These are phyloP conservation scores for Fusarium poae DNA, from an alignment of 2,329 filamentous ascomycete species.

Conservation along the genomic window DNA sequence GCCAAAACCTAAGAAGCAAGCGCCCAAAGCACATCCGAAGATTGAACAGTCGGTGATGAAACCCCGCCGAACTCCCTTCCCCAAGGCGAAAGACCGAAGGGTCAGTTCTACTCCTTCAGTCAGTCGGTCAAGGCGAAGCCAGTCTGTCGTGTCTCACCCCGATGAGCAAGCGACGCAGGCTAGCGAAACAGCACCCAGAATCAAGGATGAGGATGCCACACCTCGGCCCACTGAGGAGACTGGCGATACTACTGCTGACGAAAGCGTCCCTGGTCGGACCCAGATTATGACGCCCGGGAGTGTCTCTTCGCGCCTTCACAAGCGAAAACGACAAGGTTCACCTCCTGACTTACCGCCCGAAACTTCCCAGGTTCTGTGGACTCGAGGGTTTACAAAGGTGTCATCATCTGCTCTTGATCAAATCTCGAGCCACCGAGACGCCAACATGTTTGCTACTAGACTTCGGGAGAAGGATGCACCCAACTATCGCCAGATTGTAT, in stretches of 20 bases:
- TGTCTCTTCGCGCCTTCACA: constrained; percentile 58
- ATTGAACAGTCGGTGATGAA: constrained; percentile 44
- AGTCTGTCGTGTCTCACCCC: constrained; percentile 61
- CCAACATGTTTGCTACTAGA: constrained; percentile 82
- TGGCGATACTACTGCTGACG: constrained; percentile 68
- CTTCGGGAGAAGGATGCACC: constrained; percentile 81
- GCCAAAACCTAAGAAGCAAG: constrained; percentile 53
- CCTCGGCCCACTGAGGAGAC: constrained; percentile 67
- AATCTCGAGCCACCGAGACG: constrained; percentile 80
- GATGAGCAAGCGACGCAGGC: constrained; percentile 64
- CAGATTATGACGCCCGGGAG: constrained; percentile 55
- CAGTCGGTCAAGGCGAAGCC: constrained; percentile 57
- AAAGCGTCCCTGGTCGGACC: constrained; percentile 60
- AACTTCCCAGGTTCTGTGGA: constrained; percentile 78
- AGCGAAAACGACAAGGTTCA: constrained; percentile 70
- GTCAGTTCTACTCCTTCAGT: constrained; percentile 55
- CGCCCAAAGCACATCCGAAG: constrained; percentile 49
- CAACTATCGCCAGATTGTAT: constrained; percentile 79
- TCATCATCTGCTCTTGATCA: constrained; percentile 80
- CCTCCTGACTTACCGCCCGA: constrained; percentile 64
- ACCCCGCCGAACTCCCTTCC: constrained; percentile 54
- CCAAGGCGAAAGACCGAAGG: constrained; percentile 53
- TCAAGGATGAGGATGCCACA: constrained; percentile 72
- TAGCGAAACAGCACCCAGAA: constrained; percentile 54
- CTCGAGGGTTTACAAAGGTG: constrained; percentile 80